These are phyloP conservation scores for Pyrrhoderma lamaoense DNA, from an alignment of 1,284 basidiomycete species.

Conservation along the genomic window DNA sequence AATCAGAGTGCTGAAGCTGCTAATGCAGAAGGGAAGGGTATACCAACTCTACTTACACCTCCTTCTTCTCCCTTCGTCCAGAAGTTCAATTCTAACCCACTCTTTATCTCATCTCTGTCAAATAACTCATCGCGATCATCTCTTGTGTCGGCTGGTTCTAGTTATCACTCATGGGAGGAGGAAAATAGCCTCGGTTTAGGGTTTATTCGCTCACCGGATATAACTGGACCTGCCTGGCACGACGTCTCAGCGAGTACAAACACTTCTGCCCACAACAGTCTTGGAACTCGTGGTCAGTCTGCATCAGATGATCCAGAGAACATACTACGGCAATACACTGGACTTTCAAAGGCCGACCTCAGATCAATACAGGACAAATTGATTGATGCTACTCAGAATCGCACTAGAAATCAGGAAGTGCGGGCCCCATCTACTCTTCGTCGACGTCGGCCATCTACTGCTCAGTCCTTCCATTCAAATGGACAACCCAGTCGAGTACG, in stretches of 20 bases:
- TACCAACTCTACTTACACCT: constrained; percentile 21
- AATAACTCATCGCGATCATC: constrained; percentile 68
- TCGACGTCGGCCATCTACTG: constrained; percentile 68
- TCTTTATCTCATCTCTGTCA: constrained; percentile 56
- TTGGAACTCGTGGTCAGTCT: constrained; percentile 1
- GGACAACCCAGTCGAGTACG: constrained; percentile 46
- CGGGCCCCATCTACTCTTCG: constrained; percentile 54
- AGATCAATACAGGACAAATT: constrained; percentile 65
- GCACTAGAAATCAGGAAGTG: constrained; percentile 46
- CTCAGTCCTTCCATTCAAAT: constrained; percentile 64
- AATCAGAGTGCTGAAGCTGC: constrained; percentile 2
- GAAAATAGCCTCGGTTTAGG: constrained; percentile 43
- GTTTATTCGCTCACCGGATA: constrained; percentile 43
- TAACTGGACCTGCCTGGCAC: constrained; percentile 50
- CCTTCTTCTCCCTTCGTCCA: constrained; percentile 45
- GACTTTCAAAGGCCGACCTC: constrained; percentile 63
- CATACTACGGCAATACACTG: constrained; percentile 52
- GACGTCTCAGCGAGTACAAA: constrained; percentile 40
- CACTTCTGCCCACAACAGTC: neutral
- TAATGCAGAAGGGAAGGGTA: constrained; percentile 21
- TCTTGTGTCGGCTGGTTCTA: constrained; percentile 69
- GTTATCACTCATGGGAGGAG: constrained; percentile 73
- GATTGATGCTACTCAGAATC: constrained; percentile 49
- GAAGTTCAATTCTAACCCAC: constrained; percentile 35
- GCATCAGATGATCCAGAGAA: constrained; percentile 47